Conservation (phyloP, 306 rosid genomes). For the Adenanthera pavonina region DNA sequence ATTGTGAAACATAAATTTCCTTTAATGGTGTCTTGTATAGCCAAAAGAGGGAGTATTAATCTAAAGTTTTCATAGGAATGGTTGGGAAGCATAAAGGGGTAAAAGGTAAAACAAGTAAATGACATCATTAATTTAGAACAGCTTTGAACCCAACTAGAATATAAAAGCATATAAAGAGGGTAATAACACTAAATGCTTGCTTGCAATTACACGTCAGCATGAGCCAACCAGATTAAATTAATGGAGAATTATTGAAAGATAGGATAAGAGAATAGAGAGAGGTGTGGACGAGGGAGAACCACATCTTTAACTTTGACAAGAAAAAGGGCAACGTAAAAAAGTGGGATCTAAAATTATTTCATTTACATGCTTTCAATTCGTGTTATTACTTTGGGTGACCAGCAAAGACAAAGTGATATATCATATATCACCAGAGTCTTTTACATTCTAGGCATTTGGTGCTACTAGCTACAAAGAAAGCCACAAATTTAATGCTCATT, state of each 20-base stretch:
- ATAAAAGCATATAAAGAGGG: constrained; percentile 27
- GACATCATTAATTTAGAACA: constrained; percentile 29
- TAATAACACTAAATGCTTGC: constrained; percentile 18
- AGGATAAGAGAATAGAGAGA: neutral
- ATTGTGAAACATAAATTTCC: too few relatives aligned
- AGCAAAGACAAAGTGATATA: constrained; percentile 22
- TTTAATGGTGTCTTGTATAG: too few relatives aligned
- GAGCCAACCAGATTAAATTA: constrained; percentile 26
- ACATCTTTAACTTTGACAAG: constrained; percentile 39
- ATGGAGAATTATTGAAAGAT: constrained; percentile 35
- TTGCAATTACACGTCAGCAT: constrained; percentile 41
- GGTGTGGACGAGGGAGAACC: constrained; percentile 38
- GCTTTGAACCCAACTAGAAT: constrained; percentile 19
- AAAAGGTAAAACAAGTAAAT: constrained; percentile 20
- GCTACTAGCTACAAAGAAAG: neutral
- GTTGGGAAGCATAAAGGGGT: neutral
- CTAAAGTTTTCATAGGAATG: neutral
- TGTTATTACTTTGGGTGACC: constrained; percentile 46
- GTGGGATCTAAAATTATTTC: neutral
- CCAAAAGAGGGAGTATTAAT: neutral
- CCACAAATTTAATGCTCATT: neutral
- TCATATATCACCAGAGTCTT: neutral
- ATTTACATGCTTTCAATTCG: constrained; percentile 42
- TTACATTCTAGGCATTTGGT: neutral
- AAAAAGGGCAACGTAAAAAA: constrained; percentile 26